Evolutionary conservation across 148 eudicot species (phyloP), one percentile per base, ranked within the genome.

Genomic region (Spergularia bocconei): DNA sequence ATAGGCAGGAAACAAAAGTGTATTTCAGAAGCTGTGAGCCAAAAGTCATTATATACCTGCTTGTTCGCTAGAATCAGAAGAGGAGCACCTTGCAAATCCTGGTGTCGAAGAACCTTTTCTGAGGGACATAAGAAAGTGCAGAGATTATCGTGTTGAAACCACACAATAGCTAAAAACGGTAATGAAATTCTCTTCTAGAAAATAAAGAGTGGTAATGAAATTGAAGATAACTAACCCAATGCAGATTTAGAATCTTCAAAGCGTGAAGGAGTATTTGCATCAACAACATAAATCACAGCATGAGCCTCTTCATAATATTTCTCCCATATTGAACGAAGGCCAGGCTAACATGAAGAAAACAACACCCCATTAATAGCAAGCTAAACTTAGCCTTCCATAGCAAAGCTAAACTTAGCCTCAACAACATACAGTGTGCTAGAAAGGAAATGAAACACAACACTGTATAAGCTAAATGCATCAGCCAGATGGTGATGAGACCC

Each of bases 291-390:
- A 63, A 95, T 82, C 44, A 95, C 91, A 79, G 99, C 97, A 89
- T 95, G 97, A 69, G 99, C 97, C 88, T 95, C 99, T 81, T 95
- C 99, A 82, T 92, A 95, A 75, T 95, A 95, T 74, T 95, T 95
- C 74, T 95, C 99, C 99, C 99, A 95, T 52, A 95, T 95, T 4
- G 99, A 92, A 65, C 99, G 97, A 75, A 95, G 97, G 79, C 99
- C 99, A 70, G 84, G 85, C 99, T 95, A 83, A 73, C 81, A 82
- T 60, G 72, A 74, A 54, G 79, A 29, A 69, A 67, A 39, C 13
- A 77, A 29, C n/a, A 29, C 57, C 14, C 14, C 13, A 29, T 72
- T 80, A 52, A 83, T 44, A 44, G 36, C 36, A 44, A 44, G 48
- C 36, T 29, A 29, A 29, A 29, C 36, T 29, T 29, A 29, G 36